phyloP scores from a whole-genome alignment of 139 green algal genomes.

The Tetratostichococcus sp. region DNA sequence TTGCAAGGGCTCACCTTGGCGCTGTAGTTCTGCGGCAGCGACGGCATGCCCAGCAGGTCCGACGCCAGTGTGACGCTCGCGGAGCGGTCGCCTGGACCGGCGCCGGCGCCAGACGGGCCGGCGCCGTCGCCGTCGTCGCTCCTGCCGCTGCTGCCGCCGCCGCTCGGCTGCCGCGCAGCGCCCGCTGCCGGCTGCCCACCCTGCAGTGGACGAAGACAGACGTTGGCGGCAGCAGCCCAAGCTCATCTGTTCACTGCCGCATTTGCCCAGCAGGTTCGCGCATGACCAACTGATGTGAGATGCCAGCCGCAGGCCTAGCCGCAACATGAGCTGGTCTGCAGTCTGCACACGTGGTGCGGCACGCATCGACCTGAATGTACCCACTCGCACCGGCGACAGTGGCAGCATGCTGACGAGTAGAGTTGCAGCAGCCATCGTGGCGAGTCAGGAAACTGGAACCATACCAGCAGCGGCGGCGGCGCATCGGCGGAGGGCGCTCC shows the following conservation, averaged over 20 bases:
- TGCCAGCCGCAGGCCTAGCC: too few relatives aligned
- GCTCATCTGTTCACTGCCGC: too few relatives aligned
- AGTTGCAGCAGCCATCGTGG: neutral
- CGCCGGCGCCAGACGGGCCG: neutral
- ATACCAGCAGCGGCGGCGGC: neutral
- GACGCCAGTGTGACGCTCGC: neutral
- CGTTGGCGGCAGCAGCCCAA: too few relatives aligned
- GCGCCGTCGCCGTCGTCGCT: neutral
- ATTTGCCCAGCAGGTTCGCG: too few relatives aligned
- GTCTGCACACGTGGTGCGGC: too few relatives aligned
- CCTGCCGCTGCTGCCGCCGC: neutral
- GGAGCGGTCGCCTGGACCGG: neutral
- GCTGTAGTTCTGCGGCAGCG: slow-evolving; percentile 4
- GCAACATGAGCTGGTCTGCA: too few relatives aligned
- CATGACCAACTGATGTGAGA: too few relatives aligned
- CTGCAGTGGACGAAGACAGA: too few relatives aligned
- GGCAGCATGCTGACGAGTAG: neutral
- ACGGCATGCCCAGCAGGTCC: slow-evolving; percentile 9
- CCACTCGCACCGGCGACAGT: too few relatives aligned
- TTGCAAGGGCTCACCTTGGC: slow-evolving; percentile 3
- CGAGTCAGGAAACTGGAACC: neutral
- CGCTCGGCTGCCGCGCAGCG: too few relatives aligned
- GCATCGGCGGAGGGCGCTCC: neutral
- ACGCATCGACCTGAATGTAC: too few relatives aligned
- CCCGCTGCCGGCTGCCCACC: neutral